A percentile compares a stretch with the other conserved stretches of the same genome.
Evolutionary conservation across 192 early-diverging fungal genomes (phyloP).

Genomic region (Umbelopsis vinacea): DNA sequence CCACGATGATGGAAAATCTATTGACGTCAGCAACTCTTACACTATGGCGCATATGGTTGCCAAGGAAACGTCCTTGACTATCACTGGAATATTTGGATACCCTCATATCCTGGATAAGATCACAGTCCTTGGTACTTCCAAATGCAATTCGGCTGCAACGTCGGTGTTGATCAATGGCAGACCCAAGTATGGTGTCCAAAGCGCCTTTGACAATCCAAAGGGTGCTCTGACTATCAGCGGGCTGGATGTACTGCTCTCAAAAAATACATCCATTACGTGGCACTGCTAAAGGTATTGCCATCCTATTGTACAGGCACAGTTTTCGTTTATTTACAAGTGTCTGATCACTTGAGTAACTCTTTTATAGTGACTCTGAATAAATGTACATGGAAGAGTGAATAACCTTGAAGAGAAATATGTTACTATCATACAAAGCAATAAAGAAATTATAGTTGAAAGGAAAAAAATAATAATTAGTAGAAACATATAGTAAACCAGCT

Average conservation of each 20-base stretch:
- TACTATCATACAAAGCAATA: no score
- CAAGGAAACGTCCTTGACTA: conserved; percentile 14
- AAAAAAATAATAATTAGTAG: not conserved
- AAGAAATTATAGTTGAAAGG: not conserved
- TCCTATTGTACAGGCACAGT: not conserved
- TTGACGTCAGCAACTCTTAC: conserved; percentile 29
- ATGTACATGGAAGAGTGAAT: not conserved
- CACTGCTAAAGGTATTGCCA: not conserved
- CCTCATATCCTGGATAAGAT: not conserved
- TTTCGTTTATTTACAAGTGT: conserved; percentile 15
- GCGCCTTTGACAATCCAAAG: not conserved
- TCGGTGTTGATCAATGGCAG: not conserved
- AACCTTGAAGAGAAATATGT: no score
- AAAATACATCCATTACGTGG: not conserved
- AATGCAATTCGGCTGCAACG: not conserved
- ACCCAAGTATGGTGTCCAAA: not conserved
- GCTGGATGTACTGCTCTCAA: not conserved
- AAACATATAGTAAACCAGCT: not conserved
- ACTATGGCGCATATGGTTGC: conserved; percentile 13
- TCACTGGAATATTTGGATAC: conserved; percentile 35
- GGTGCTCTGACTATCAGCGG: not conserved
- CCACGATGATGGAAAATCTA: conserved; percentile 63
- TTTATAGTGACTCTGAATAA: not conserved
- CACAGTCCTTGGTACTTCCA: not conserved
- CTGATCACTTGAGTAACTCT: not conserved